Percentiles rank a stretch among this genome's conserved stretches.
Evolutionary conservation across 2,329 filamentous ascomycete species (phyloP).

Genomic region (Paecilomyces dactylethromorphus): DNA sequence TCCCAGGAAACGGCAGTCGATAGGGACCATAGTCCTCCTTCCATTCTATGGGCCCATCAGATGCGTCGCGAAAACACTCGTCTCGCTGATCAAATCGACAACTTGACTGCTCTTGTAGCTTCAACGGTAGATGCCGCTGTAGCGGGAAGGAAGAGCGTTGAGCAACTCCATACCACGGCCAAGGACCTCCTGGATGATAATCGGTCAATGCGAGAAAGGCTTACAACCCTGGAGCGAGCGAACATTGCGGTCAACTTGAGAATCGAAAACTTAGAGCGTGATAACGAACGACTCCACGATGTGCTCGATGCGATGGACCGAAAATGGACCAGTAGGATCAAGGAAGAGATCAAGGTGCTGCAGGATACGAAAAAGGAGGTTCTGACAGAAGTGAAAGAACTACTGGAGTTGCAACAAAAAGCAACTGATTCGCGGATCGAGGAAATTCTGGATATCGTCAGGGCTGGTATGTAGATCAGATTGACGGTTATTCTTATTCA

Average conservation of each 20-base stretch:
- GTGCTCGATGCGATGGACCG: neutral
- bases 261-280: neutral
- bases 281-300: neutral
- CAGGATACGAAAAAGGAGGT: conserved; percentile 4
- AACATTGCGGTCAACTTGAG: neutral
- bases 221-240: neutral
- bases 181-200: conserved; percentile 6
- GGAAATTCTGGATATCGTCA: neutral
- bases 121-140: conserved; percentile 5
- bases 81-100: conserved; percentile 20
- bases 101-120: conserved; percentile 9
- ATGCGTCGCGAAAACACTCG: conserved; percentile 30
- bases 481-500: neutral
- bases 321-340: neutral
- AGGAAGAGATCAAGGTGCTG: neutral
- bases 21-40: conserved; percentile 6
- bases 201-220: neutral
- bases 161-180: conserved; percentile 4
- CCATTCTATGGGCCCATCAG: conserved; percentile 33
- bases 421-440: neutral
- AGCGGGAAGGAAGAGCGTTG: conserved; percentile 1
- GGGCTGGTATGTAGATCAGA: neutral
- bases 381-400: neutral
- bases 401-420: neutral
- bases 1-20: conserved; percentile 1